Evolutionary conservation across 2,329 filamentous ascomycete genomes (phyloP).

Genomic region (Colletotrichum sp.): DNA sequence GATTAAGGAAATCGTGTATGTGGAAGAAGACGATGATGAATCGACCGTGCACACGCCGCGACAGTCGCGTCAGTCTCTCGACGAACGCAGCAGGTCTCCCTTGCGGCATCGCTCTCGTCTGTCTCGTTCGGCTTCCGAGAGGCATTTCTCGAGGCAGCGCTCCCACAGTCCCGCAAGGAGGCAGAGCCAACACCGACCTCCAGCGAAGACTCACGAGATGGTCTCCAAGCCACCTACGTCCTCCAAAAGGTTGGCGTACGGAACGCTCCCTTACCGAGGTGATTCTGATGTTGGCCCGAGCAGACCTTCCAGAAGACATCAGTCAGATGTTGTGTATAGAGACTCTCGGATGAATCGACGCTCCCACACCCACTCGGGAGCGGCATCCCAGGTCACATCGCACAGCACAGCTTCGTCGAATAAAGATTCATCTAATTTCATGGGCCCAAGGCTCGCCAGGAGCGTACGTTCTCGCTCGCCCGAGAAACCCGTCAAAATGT

Average conservation of each 20-base stretch:
- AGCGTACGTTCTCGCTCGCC: slow-evolving; percentile 20
- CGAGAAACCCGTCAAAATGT: slow-evolving; percentile 32
- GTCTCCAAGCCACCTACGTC: not conserved
- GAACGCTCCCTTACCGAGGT: not conserved
- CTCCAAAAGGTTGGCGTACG: not conserved
- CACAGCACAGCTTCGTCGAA: slow-evolving; percentile 20
- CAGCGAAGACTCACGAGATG: not conserved
- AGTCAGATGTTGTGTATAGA: slow-evolving; percentile 8
- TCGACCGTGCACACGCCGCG: not conserved
- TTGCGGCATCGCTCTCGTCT: slow-evolving; percentile 13
- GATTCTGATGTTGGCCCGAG: not conserved
- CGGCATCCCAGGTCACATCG: slow-evolving; percentile 20
- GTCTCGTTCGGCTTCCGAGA: slow-evolving; percentile 17
- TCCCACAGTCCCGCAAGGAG: slow-evolving; percentile 2
- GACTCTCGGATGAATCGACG: slow-evolving; percentile 4
- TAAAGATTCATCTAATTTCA: not conserved
- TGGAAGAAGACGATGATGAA: slow-evolving; percentile 11
- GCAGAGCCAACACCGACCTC: not conserved
- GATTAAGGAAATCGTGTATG: slow-evolving; percentile 10
- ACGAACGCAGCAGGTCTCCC: slow-evolving; percentile 7
- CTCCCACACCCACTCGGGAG: slow-evolving; percentile 14
- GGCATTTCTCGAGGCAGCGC: slow-evolving; percentile 4
- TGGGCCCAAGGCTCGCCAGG: slow-evolving; percentile 4
- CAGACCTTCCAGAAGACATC: slow-evolving; percentile 2
- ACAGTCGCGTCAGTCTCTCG: not conserved